These are phyloP conservation scores for Penicillium sp. DNA, from an alignment of 2,329 filamentous ascomycete species.

Conservation along the genomic window DNA sequence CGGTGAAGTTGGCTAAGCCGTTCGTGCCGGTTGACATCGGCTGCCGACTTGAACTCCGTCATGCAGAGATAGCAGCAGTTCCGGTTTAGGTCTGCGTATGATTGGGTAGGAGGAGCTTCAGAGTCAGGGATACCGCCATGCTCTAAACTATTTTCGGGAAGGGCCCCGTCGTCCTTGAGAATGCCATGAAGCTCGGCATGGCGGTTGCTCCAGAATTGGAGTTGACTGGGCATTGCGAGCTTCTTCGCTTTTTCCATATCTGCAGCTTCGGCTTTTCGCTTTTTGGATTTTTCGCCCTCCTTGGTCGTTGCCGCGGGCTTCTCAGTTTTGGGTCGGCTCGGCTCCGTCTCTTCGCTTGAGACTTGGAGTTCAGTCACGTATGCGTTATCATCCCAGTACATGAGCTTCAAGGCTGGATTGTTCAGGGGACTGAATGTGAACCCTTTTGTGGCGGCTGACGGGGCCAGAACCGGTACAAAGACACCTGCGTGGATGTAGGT, in stretches of 20 bases:
- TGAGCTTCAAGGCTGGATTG: conserved; percentile 66
- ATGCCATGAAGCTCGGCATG: conserved; percentile 66
- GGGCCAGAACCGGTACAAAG: conserved; percentile 71
- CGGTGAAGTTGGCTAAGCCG: conserved; percentile 58
- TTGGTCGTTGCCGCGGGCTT: conserved; percentile 26
- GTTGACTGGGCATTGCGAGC: conserved; percentile 60
- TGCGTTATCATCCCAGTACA: conserved; percentile 74
- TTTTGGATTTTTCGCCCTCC: conserved; percentile 47
- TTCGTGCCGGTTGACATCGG: conserved; percentile 61
- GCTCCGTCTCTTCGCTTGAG: conserved; percentile 44
- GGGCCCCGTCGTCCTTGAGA: conserved; percentile 29
- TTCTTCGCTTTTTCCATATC: conserved; percentile 40
- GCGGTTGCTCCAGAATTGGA: conserved; percentile 71
- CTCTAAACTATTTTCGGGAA: conserved; percentile 17
- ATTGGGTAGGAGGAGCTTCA: conserved; percentile 48
- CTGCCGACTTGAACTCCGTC: conserved; percentile 56
- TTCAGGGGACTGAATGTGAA: conserved; percentile 70
- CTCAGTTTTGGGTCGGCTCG: conserved; percentile 22
- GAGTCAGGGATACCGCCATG: conserved; percentile 27
- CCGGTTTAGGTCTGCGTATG: conserved; percentile 60
- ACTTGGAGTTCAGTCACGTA: conserved; percentile 67
- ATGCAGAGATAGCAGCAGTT: conserved; percentile 64
- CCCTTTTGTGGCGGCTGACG: conserved; percentile 56
- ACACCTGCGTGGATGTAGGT: conserved; percentile 82
- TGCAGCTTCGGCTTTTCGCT: conserved; percentile 47